A percentile compares a stretch with the other conserved stretches of the same genome.
phyloP scores from a whole-genome alignment of 495 filamentous ascomycete species.

The Xylaria telfairii region DNA sequence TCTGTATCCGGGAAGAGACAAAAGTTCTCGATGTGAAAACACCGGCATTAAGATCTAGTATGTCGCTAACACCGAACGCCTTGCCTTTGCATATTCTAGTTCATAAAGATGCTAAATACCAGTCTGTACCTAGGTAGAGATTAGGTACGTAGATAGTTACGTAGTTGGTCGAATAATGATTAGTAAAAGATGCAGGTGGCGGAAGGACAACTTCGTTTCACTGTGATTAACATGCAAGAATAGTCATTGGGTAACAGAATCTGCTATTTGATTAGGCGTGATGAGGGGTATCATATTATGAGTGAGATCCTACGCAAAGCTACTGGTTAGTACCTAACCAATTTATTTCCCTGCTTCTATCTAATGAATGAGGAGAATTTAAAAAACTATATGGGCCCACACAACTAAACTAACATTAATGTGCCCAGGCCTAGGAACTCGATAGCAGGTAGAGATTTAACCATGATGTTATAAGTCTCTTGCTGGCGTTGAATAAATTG shows the following conservation, averaged over 20 bases:
- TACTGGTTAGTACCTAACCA: background rate
- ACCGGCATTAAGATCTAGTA: background rate
- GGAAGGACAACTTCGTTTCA: background rate
- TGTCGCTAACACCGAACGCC: background rate
- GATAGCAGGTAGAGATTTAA: background rate
- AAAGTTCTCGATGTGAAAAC: background rate
- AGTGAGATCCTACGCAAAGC: background rate
- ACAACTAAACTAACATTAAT: background rate
- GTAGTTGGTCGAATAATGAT: background rate
- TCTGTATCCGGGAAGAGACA: background rate
- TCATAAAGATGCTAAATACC: background rate
- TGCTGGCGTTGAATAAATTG: background rate
- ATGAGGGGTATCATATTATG: background rate
- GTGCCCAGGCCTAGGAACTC: background rate
- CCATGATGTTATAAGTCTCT: background rate
- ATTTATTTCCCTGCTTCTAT: background rate
- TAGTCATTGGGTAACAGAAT: background rate
- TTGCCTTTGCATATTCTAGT: background rate
- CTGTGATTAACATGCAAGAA: background rate
- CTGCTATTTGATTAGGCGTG: background rate
- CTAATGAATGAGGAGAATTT: background rate
- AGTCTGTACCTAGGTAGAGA: no score
- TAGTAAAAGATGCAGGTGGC: background rate
- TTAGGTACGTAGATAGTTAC: background rate
- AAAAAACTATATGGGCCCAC: background rate